Evolutionary conservation across 1,139 yeast genomes (phyloP).

Genomic region (Suhomyces coccinellae): DNA sequence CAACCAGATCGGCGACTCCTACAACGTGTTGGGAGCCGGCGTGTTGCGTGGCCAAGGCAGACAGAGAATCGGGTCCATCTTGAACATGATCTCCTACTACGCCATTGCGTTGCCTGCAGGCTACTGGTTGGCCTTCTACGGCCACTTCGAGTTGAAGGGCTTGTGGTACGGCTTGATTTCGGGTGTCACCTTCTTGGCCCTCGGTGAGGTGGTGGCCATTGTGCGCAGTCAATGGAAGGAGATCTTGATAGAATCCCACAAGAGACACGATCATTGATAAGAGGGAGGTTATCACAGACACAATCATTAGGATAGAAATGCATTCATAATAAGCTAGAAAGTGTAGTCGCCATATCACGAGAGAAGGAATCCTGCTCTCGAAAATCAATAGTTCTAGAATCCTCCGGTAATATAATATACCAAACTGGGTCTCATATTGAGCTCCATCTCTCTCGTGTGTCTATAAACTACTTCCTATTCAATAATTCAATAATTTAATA

Average conservation of each 20-base stretch:
- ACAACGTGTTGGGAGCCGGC: conserved; percentile 27
- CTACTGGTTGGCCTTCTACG: conserved; percentile 20
- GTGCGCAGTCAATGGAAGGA: conserved; percentile 34
- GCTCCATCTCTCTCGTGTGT: too few species aligned
- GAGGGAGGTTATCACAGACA: background rate
- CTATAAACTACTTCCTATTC: too few species aligned
- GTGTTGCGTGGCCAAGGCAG: conserved; percentile 49
- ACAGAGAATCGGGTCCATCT: conserved; percentile 42
- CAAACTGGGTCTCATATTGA: too few species aligned
- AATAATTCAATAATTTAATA: too few species aligned
- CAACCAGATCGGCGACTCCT: conserved; percentile 25
- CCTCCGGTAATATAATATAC: too few species aligned
- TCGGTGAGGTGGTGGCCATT: conserved; percentile 30
- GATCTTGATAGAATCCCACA: conserved; percentile 19
- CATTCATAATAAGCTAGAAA: too few species aligned
- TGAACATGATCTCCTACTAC: conserved; percentile 31
- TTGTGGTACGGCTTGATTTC: conserved; percentile 42
- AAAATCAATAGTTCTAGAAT: too few species aligned
- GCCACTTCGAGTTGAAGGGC: conserved; percentile 31
- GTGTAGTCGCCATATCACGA: too few species aligned
- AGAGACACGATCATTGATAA: conserved; percentile 18
- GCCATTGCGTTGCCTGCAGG: conserved; percentile 27
- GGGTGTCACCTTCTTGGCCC: conserved; percentile 40
- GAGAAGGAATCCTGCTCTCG: too few species aligned
- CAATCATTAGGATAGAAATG: background rate